phyloP scores from a whole-genome alignment of 768 basidiomycete species.

The Boletellus sp. region DNA sequence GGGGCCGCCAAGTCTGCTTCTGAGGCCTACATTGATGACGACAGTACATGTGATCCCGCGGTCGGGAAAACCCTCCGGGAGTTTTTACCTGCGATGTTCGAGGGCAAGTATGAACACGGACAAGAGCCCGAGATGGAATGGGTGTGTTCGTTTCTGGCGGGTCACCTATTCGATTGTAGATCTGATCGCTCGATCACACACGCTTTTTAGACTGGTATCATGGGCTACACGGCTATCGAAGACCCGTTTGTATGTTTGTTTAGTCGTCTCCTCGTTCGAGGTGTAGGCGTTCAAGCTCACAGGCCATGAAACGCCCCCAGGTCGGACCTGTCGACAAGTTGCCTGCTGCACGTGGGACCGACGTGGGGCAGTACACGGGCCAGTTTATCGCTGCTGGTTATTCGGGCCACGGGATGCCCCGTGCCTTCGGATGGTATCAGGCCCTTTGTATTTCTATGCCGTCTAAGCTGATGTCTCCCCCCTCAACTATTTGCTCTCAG shows the following conservation, averaged over 20 bases:
- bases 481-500: constrained; percentile 27
- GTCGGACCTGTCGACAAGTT: constrained; percentile 55
- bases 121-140: constrained; percentile 75
- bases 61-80: constrained; percentile 50
- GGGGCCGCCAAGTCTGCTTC: constrained; percentile 37
- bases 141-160: constrained; percentile 41
- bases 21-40: constrained; percentile 57
- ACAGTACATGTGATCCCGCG: constrained; percentile 45
- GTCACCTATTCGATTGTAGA: too few relatives aligned
- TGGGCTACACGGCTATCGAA: constrained; percentile 61
- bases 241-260: constrained; percentile 61
- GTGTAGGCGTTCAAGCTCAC: too few relatives aligned
- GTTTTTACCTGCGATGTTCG: constrained; percentile 59
- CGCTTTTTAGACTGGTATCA: constrained; percentile 68
- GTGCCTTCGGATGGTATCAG: constrained; percentile 58
- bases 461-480: background rate
- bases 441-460: background rate
- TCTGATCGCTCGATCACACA: background rate
- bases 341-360: constrained; percentile 7
- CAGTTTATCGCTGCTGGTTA: constrained; percentile 75
- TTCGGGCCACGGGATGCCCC: constrained; percentile 78
- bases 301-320: constrained; percentile 31
- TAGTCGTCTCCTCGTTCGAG: background rate
- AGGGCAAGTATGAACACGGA: constrained; percentile 45
- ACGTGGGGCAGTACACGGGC: constrained; percentile 38